Conservation (phyloP, 169 alveolate genomes). For the Plasmodium fragile region DNA sequence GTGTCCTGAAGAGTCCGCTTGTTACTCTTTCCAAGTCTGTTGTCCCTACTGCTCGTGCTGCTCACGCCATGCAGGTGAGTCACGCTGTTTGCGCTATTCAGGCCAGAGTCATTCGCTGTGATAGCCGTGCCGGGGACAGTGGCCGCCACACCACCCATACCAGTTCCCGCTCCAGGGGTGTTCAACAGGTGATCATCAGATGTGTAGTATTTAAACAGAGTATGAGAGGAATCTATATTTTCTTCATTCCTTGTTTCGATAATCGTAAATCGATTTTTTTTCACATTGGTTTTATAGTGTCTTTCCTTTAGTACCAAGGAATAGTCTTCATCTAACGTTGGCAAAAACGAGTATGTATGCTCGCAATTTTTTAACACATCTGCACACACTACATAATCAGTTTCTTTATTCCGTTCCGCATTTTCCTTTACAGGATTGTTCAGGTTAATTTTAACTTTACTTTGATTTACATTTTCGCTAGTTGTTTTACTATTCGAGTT, state of each 20-base stretch:
- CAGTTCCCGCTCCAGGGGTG: not conserved
- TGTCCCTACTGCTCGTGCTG: slow-evolving; percentile 5
- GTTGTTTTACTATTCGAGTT: slow-evolving; percentile 23
- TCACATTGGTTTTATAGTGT: slow-evolving; percentile 69
- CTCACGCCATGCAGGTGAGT: not conserved
- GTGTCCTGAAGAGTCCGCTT: slow-evolving; percentile 29
- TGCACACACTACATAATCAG: slow-evolving; percentile 66
- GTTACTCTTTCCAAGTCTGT: slow-evolving; percentile 18
- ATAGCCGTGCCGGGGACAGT: not conserved
- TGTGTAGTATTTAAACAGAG: slow-evolving; percentile 65
- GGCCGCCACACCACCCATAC: not conserved
- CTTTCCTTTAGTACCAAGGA: slow-evolving; percentile 71
- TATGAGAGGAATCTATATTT: slow-evolving; percentile 64
- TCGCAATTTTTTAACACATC: slow-evolving; percentile 45
- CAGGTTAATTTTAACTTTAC: slow-evolving; percentile 30
- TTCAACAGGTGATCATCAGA: slow-evolving; percentile 16
- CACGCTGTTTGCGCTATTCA: not conserved
- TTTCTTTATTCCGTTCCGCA: slow-evolving; percentile 30
- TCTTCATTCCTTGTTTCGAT: slow-evolving; percentile 76
- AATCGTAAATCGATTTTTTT: slow-evolving; percentile 59
- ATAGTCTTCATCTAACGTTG: slow-evolving; percentile 69
- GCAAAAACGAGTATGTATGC: slow-evolving; percentile 58
- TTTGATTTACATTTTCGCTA: slow-evolving; percentile 21
- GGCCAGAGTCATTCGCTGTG: not conserved
- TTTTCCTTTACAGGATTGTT: slow-evolving; percentile 35